A percentile compares a stretch with the other conserved stretches of the same genome.
Conservation (phyloP, 1,284 basidiomycete genomes). For the Ceratobasidium sp. region DNA sequence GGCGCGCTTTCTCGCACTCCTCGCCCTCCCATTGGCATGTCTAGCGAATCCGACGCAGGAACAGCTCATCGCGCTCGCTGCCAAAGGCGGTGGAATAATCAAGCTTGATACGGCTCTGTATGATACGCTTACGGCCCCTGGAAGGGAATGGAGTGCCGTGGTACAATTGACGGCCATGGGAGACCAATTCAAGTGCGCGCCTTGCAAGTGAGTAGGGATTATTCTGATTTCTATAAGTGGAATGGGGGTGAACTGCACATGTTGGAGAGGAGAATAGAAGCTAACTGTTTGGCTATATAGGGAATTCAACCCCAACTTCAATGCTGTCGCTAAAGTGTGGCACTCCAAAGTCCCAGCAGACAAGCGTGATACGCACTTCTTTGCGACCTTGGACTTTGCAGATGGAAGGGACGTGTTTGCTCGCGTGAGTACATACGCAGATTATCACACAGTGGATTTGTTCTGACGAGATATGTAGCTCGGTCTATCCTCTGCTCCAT, state of each 20-base stretch:
- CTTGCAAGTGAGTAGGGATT: conserved; percentile 72
- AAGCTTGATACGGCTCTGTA: conserved; percentile 80
- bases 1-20: conserved; percentile 24
- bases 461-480: conserved; percentile 61
- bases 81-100: conserved; percentile 78
- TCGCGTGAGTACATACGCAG: conserved; percentile 65
- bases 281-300: conserved; percentile 59
- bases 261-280: background rate
- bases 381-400: conserved; percentile 90
- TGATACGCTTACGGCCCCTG: conserved; percentile 78
- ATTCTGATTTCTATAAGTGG: background rate
- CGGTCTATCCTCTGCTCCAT: conserved; percentile 80
- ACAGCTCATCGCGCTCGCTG: conserved; percentile 74
- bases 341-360: conserved; percentile 64
- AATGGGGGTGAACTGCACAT: background rate
- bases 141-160: conserved; percentile 86
- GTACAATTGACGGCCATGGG: conserved; percentile 90
- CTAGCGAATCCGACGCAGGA: conserved; percentile 53
- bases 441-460: background rate
- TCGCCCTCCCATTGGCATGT: conserved; percentile 38
- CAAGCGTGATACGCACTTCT: conserved; percentile 86
- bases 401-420: conserved; percentile 81
- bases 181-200: conserved; percentile 79
- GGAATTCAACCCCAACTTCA: conserved; percentile 86
- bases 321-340: conserved; percentile 86